phyloP scores from a whole-genome alignment of 768 basidiomycete species.

The Amanita subjunquillea region DNA sequence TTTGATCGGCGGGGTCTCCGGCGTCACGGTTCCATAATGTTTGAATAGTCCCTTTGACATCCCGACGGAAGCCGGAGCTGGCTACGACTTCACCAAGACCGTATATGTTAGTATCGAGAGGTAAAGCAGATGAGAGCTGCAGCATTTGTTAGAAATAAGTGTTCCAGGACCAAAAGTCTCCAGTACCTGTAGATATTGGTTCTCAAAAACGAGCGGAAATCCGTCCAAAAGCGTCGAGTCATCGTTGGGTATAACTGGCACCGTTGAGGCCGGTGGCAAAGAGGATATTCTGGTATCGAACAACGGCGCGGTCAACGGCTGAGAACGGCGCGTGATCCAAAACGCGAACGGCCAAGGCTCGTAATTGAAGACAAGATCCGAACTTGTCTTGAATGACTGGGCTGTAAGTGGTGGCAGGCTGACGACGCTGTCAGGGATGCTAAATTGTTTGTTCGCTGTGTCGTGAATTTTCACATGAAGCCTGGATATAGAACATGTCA shows the following conservation, averaged over 20 bases:
- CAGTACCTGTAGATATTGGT: slow-evolving; percentile 64
- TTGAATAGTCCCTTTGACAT: slow-evolving; percentile 55
- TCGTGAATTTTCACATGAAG: slow-evolving; percentile 64
- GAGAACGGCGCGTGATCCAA: slow-evolving; percentile 65
- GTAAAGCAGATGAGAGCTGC: slow-evolving; percentile 56
- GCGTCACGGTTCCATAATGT: slow-evolving; percentile 59
- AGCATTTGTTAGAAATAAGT: not conserved
- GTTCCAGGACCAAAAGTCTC: not conserved
- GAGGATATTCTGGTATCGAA: slow-evolving; percentile 64
- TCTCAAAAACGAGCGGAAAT: slow-evolving; percentile 68
- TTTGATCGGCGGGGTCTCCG: slow-evolving; percentile 55
- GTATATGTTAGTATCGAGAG: slow-evolving; percentile 61
- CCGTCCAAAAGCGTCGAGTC: slow-evolving; percentile 47
- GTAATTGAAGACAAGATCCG: slow-evolving; percentile 65
- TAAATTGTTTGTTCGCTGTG: slow-evolving; percentile 50
- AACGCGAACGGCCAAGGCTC: slow-evolving; percentile 60
- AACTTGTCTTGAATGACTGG: slow-evolving; percentile 23
- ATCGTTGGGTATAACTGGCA: slow-evolving; percentile 41
- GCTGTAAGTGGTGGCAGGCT: slow-evolving; percentile 28
- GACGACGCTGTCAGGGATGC: slow-evolving; percentile 44
- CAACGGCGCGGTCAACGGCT: slow-evolving; percentile 41
- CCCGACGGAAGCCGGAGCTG: slow-evolving; percentile 57
- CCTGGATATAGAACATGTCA: slow-evolving; percentile 19
- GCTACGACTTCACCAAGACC: slow-evolving; percentile 69
- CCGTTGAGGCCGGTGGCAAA: slow-evolving; percentile 48